phyloP scores from a whole-genome alignment of 495 filamentous ascomycete genomes.

The Terfezia claveryi region DNA sequence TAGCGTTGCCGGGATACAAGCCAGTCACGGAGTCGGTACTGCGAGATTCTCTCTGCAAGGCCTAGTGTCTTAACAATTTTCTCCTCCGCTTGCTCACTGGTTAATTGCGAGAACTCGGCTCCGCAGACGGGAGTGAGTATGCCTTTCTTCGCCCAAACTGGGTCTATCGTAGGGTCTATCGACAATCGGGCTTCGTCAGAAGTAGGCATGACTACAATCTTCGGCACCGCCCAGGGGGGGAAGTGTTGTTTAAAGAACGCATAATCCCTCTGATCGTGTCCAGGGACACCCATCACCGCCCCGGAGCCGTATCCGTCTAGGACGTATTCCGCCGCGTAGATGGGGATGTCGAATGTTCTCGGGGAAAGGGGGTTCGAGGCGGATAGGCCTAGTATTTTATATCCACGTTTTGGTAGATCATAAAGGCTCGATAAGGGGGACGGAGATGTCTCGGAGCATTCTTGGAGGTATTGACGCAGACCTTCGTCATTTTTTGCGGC shows the following conservation, averaged over 20 bases:
- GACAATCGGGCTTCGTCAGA: slow-evolving; percentile 22
- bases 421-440: slow-evolving; percentile 26
- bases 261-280: slow-evolving; percentile 55
- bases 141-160: slow-evolving; percentile 37
- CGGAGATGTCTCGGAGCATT: slow-evolving; percentile 15
- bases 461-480: slow-evolving; percentile 44
- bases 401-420: slow-evolving; percentile 43
- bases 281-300: slow-evolving; percentile 81
- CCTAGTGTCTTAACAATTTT: slow-evolving; percentile 37
- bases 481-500: slow-evolving; percentile 35
- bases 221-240: slow-evolving; percentile 25
- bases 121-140: slow-evolving; percentile 41
- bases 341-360: slow-evolving; percentile 36
- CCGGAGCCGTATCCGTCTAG: slow-evolving; percentile 69
- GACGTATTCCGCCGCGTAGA: slow-evolving; percentile 74
- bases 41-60: slow-evolving; percentile 3
- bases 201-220: slow-evolving; percentile 18
- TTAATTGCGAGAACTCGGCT: slow-evolving; percentile 21
- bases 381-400: slow-evolving; percentile 34
- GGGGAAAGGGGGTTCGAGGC: slow-evolving; percentile 46
- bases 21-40: slow-evolving; percentile 50
- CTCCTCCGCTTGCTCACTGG: slow-evolving; percentile 37
- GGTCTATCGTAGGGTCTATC: too few relatives aligned
- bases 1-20: slow-evolving; percentile 71
- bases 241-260: slow-evolving; percentile 56